phyloP scores from a whole-genome alignment of 2,329 filamentous ascomycete species.

The Penicillium freii region DNA sequence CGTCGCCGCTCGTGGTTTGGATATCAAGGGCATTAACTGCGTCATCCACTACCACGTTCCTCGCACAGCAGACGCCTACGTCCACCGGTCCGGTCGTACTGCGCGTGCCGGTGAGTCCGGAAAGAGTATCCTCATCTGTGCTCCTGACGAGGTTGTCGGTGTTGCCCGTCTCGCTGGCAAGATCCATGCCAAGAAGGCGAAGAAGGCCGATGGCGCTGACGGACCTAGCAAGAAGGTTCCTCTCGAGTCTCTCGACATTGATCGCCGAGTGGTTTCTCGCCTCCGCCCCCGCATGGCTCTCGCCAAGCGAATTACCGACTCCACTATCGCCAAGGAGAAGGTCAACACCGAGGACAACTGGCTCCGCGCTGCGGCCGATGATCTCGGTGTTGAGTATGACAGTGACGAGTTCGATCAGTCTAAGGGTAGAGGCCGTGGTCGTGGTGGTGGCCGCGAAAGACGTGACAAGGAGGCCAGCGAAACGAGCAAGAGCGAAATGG shows the following conservation, averaged over 20 bases:
- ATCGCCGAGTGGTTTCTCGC: conserved; percentile 72
- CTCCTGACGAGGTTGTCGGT: conserved; percentile 83
- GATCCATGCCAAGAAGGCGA: conserved; percentile 67
- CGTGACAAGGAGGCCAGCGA: conserved; percentile 69
- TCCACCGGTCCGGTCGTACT: conserved; percentile 91
- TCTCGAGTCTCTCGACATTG: conserved; percentile 69
- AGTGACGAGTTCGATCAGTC: conserved; percentile 76
- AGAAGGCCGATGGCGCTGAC: conserved; percentile 41
- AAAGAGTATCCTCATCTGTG: conserved; percentile 82
- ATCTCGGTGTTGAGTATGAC: conserved; percentile 91
- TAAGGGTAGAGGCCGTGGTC: conserved; percentile 65
- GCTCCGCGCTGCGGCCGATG: conserved; percentile 80
- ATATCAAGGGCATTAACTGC: conserved; percentile 85
- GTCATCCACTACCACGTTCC: conserved; percentile 96
- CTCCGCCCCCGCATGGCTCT: conserved; percentile 75
- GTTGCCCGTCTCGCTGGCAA: conserved; percentile 82
- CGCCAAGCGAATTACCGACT: conserved; percentile 84
- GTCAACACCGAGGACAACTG: conserved; percentile 79
- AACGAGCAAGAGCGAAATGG: conserved; percentile 72
- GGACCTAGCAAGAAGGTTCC: conserved; percentile 61
- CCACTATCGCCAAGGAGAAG: conserved; percentile 81
- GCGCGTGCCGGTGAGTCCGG: conserved; percentile 77
- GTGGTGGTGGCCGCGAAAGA: conserved; percentile 70
- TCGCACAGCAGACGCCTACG: conserved; percentile 85
- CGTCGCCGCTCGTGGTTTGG: conserved; percentile 89